These are phyloP conservation scores for Podospora fimiseda DNA, from an alignment of 495 filamentous ascomycete genomes.

Conservation along the genomic window DNA sequence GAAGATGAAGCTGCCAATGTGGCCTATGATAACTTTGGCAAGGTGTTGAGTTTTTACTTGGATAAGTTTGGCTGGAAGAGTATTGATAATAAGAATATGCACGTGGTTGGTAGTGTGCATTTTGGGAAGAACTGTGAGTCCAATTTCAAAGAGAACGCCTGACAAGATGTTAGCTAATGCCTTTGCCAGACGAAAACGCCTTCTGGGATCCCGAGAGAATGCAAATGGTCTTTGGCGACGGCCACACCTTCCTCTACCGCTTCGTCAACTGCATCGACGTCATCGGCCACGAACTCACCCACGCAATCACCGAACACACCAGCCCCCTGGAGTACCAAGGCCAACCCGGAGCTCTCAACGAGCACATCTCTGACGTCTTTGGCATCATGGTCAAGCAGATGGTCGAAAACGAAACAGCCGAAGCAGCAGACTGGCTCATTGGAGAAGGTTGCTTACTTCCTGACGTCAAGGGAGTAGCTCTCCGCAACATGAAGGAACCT, in stretches of 20 bases:
- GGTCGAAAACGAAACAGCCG: conserved; percentile 35
- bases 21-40: conserved; percentile 36
- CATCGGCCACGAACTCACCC: conserved; percentile 48
- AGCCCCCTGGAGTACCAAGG: conserved; percentile 36
- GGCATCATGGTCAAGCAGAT: conserved; percentile 49
- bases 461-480: conserved; percentile 38
- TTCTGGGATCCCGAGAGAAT: conserved; percentile 27
- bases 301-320: conserved; percentile 43
- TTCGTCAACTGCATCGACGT: conserved; percentile 43
- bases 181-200: conserved; percentile 31
- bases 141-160: conserved; percentile 2
- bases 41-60: conserved; percentile 38
- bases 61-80: conserved; percentile 39
- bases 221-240: conserved; percentile 46
- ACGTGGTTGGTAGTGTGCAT: conserved; percentile 39
- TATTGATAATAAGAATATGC: conserved; percentile 38
- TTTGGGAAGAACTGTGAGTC: conserved; percentile 28
- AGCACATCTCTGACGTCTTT: conserved; percentile 48
- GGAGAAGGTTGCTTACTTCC: conserved; percentile 42
- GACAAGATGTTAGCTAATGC: not conserved
- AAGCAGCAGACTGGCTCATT: conserved; percentile 46
- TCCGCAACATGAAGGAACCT: conserved; percentile 45
- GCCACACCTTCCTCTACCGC: conserved; percentile 35
- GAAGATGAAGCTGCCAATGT: conserved; percentile 32
- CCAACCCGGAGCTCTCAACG: conserved; percentile 46